phyloP scores from a whole-genome alignment of 805 yeast species.

The Yarrowia sp. region DNA sequence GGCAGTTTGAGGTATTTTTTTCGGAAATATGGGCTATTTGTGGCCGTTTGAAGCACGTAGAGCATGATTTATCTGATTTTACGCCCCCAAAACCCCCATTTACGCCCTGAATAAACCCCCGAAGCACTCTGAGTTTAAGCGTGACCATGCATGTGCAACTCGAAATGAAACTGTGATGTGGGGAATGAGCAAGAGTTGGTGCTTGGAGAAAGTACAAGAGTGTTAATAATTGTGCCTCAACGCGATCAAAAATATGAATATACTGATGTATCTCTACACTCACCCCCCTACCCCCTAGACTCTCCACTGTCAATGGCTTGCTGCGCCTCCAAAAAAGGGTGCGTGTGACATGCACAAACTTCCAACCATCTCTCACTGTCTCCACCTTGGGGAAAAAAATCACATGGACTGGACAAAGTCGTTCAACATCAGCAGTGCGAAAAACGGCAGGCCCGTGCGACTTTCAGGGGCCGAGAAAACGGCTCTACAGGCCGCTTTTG shows the following conservation, averaged over 20 bases:
- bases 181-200: neutral
- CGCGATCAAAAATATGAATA: neutral
- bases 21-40: no score
- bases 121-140: neutral
- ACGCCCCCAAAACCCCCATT: neutral
- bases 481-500: neutral
- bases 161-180: neutral
- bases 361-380: neutral
- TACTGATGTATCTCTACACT: no score
- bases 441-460: conserved; percentile 9
- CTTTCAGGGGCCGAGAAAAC: conserved; percentile 3
- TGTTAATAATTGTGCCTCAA: neutral
- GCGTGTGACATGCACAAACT: neutral
- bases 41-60: neutral
- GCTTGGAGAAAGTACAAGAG: neutral
- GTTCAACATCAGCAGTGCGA: conserved; percentile 13
- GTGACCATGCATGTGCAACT: neutral
- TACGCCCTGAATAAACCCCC: neutral
- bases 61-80: neutral
- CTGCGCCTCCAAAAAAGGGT: neutral
- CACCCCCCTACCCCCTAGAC: no score
- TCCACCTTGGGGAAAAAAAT: no score
- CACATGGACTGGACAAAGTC: conserved; percentile 20
- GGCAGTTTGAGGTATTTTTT: neutral
- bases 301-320: neutral